These are phyloP conservation scores for Phialemoniopsis sp. DNA, from an alignment of 2,329 filamentous ascomycete species.

Conservation along the genomic window DNA sequence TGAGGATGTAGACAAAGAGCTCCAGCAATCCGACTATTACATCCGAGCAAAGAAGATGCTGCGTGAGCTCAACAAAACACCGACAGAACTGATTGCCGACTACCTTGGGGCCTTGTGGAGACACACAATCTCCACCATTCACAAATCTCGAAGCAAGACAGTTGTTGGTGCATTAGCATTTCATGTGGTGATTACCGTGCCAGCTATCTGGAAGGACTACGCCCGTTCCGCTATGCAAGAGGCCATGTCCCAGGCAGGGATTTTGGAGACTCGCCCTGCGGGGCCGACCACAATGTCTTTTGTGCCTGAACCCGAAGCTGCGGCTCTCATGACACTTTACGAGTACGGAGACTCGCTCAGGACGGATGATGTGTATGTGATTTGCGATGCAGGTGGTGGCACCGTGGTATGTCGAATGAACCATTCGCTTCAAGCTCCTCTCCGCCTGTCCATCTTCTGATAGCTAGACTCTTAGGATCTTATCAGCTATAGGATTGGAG, in stretches of 20 bases:
- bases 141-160: conserved; percentile 11
- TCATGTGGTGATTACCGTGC: conserved; percentile 35
- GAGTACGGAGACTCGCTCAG: conserved; percentile 12
- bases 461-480: conserved; percentile 24
- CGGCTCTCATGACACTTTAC: conserved; percentile 30
- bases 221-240: conserved; percentile 28
- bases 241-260: conserved; percentile 27
- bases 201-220: conserved; percentile 40
- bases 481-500: conserved; percentile 28
- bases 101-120: conserved; percentile 29
- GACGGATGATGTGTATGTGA: conserved; percentile 15
- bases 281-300: conserved; percentile 26
- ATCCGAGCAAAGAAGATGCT: not conserved
- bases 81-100: conserved; percentile 20
- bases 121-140: conserved; percentile 19
- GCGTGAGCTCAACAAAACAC: conserved; percentile 9
- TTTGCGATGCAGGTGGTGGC: conserved; percentile 24
- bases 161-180: conserved; percentile 18
- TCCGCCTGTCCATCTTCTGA: not conserved
- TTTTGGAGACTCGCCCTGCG: conserved; percentile 18
- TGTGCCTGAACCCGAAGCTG: conserved; percentile 40
- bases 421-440: not conserved
- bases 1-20: conserved; percentile 6
- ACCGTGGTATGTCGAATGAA: conserved; percentile 21
- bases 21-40: conserved; percentile 5